Evolutionary conservation across 208 protist species (phyloP).

Genomic region (Acanthamoeba quina): DNA sequence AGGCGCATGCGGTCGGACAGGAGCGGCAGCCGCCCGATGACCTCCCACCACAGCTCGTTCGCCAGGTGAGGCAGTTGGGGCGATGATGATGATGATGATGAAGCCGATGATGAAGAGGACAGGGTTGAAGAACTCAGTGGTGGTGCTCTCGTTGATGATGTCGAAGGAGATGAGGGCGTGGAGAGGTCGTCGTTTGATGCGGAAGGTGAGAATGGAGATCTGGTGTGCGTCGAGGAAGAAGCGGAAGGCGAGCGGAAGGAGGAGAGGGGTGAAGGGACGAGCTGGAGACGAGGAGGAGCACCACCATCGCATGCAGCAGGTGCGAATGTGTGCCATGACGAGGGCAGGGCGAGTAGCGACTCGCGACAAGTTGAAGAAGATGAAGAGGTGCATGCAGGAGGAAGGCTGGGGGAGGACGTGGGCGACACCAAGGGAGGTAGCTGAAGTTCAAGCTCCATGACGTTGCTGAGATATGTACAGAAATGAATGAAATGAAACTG

Average conservation of each 20-base stretch:
- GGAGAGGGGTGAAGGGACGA: too few species aligned
- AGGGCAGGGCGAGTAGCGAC: not conserved
- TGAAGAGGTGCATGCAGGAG: not conserved
- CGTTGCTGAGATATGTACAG: not conserved
- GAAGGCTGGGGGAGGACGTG: too few species aligned
- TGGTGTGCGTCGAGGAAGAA: not conserved
- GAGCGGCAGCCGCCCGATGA: not conserved
- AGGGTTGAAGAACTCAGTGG: not conserved
- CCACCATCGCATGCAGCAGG: too few species aligned
- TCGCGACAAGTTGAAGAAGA: not conserved
- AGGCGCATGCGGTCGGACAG: not conserved
- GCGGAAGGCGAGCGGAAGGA: too few species aligned
- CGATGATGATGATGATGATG: not conserved
- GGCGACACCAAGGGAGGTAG: not conserved
- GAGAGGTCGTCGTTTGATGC: too few species aligned
- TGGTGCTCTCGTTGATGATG: not conserved
- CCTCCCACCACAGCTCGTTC: conserved; percentile 35
- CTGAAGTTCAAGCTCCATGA: not conserved
- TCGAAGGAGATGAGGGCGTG: not conserved
- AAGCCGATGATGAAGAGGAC: not conserved
- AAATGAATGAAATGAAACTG: not conserved
- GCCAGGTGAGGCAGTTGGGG: not conserved
- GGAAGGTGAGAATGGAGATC: not conserved
- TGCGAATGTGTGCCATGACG: too few species aligned
- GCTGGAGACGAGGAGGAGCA: too few species aligned